These are phyloP conservation scores for Leccinum pellstonianum DNA, from an alignment of 768 basidiomycete species.

Conservation along the genomic window DNA sequence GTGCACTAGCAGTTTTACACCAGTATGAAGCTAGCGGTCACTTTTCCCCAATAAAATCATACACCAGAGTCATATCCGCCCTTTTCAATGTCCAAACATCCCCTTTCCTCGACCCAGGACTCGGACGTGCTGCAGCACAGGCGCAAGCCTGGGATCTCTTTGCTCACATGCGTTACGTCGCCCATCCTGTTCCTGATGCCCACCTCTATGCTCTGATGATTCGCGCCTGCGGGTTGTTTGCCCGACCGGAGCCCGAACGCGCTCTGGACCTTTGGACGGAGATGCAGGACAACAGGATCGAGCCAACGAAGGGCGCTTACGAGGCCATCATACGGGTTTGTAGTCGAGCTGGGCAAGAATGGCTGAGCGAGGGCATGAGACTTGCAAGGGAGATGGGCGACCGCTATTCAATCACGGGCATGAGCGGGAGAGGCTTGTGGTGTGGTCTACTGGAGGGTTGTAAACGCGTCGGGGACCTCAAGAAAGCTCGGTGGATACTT, in stretches of 20 bases:
- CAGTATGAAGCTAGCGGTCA: conserved; percentile 62
- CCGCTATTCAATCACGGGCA: conserved; percentile 40
- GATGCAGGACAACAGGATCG: conserved; percentile 74
- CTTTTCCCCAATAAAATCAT: conserved; percentile 71
- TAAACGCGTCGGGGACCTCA: conserved; percentile 82
- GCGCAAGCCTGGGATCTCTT: conserved; percentile 94
- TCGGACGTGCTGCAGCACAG: conserved; percentile 46
- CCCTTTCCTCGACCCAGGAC: conserved; percentile 19
- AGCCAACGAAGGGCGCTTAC: conserved; percentile 69
- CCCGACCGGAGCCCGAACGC: conserved; percentile 77
- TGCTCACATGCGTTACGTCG: conserved; percentile 93
- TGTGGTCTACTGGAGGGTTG: conserved; percentile 86
- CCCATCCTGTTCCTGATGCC: conserved; percentile 77
- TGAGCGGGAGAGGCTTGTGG: conserved; percentile 61
- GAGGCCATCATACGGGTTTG: conserved; percentile 83
- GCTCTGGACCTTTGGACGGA: conserved; percentile 93
- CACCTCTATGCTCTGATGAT: conserved; percentile 85
- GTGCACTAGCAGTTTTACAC: conserved; percentile 69
- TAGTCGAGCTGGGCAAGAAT: conserved; percentile 62
- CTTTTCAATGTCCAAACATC: conserved; percentile 48
- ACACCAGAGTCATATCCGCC: conserved; percentile 63
- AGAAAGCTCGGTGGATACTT: conserved; percentile 84
- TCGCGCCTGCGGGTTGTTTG: conserved; percentile 66
- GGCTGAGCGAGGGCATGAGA: conserved; percentile 80
- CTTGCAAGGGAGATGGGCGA: conserved; percentile 88